A percentile compares a stretch with the other conserved stretches of the same genome.
These are phyloP conservation scores for Calonectria pseudoturangicola DNA, from an alignment of 2,329 filamentous ascomycete species.

Conservation along the genomic window DNA sequence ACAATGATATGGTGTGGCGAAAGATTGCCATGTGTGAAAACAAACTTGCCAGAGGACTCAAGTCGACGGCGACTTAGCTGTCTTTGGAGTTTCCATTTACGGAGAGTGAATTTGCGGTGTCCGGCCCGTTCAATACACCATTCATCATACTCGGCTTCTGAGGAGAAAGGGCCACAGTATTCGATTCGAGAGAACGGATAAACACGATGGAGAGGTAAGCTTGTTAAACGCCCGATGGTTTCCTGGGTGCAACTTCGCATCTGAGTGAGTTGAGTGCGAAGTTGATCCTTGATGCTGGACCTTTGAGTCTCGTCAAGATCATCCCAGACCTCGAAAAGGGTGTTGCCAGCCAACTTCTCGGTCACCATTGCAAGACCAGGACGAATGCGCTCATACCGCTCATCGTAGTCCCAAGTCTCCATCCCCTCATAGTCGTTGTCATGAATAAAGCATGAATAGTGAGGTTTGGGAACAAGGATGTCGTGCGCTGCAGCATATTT, in stretches of 20 bases:
- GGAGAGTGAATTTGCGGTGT: neutral
- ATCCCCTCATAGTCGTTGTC: no score
- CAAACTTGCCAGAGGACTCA: neutral
- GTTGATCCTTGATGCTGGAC: neutral
- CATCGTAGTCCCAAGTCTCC: no score
- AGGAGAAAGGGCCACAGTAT: neutral
- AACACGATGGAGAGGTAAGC: neutral
- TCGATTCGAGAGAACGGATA: neutral
- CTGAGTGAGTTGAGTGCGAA: neutral
- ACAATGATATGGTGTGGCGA: slow-evolving; percentile 6
- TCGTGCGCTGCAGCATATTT: neutral
- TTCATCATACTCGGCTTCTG: neutral
- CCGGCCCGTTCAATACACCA: no score
- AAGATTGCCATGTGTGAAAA: slow-evolving; percentile 4
- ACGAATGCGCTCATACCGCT: no score
- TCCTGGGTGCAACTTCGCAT: slow-evolving; percentile 4
- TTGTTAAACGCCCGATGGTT: neutral
- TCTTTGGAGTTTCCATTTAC: neutral
- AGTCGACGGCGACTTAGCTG: neutral
- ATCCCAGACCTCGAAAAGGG: neutral
- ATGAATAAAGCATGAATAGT: neutral
- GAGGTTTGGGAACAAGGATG: neutral
- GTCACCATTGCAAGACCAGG: neutral
- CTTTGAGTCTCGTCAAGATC: neutral
- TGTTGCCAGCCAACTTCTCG: neutral